These are phyloP conservation scores for Sarcodon aspratus DNA, from an alignment of 768 basidiomycete genomes.

Conservation along the genomic window DNA sequence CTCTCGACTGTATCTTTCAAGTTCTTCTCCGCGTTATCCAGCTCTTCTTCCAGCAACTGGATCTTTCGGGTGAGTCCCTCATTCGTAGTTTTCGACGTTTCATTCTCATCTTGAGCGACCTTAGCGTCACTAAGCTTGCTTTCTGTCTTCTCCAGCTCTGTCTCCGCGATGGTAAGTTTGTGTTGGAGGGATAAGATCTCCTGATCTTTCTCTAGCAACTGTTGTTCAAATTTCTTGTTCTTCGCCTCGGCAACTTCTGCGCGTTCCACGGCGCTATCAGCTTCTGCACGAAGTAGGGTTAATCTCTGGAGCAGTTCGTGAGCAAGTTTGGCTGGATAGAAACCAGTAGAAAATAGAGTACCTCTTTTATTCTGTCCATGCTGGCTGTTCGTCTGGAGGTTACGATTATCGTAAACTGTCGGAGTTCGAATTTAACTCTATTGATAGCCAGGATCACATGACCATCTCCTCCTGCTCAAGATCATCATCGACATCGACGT, in stretches of 20 bases:
- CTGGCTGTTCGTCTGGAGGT: neutral
- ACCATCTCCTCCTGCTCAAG: neutral
- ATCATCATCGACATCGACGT: constrained; percentile 1
- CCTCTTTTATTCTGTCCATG: constrained; percentile 42
- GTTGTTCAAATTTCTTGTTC: constrained; percentile 69
- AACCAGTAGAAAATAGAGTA: constrained; percentile 5
- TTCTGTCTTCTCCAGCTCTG: constrained; percentile 64
- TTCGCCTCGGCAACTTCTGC: constrained; percentile 83
- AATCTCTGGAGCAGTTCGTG: constrained; percentile 43
- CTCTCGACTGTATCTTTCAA: constrained; percentile 94
- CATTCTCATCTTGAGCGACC: constrained; percentile 50
- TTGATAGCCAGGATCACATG: neutral
- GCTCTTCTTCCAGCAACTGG: constrained; percentile 86
- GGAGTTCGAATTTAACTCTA: constrained; percentile 16
- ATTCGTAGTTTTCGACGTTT: constrained; percentile 55
- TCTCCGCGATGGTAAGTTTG: constrained; percentile 53
- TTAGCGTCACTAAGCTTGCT: constrained; percentile 54
- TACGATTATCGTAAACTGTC: constrained; percentile 19
- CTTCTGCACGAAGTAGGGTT: constrained; percentile 67
- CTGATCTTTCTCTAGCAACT: constrained; percentile 74
- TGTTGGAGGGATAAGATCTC: constrained; percentile 72
- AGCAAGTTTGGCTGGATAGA: neutral
- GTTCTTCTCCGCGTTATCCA: constrained; percentile 93
- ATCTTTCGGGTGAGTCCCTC: constrained; percentile 78
- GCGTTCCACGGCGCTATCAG: constrained; percentile 67